phyloP scores from a whole-genome alignment of 306 rosid species.

The Abrus precatorius region DNA sequence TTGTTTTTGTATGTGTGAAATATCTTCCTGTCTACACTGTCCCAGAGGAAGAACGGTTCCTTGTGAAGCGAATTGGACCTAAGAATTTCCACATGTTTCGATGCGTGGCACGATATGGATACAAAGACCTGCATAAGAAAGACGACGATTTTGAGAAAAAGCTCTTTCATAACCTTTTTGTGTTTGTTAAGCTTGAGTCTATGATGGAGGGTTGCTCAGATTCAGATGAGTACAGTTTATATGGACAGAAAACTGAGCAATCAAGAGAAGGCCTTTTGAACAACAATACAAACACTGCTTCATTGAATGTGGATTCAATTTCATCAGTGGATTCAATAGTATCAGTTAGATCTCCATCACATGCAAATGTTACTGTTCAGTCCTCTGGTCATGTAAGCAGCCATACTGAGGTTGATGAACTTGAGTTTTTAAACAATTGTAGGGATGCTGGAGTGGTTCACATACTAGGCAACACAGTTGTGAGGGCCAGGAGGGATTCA shows the following conservation, averaged over 20 bases:
- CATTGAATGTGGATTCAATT: slow-evolving; percentile 53
- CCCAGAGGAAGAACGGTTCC: slow-evolving; percentile 92
- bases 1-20: slow-evolving; percentile 90
- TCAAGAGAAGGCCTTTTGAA: slow-evolving; percentile 55
- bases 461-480: slow-evolving; percentile 86
- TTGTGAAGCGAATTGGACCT: slow-evolving; percentile 89
- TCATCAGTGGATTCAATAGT: slow-evolving; percentile 75
- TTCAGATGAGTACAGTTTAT: slow-evolving; percentile 75
- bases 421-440: slow-evolving; percentile 73
- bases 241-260: slow-evolving; percentile 57
- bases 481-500: slow-evolving; percentile 79
- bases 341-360: slow-evolving; percentile 60
- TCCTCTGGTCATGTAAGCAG: slow-evolving; percentile 58
- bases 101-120: slow-evolving; percentile 91
- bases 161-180: slow-evolving; percentile 76
- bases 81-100: slow-evolving; percentile 91
- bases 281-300: slow-evolving; percentile 53
- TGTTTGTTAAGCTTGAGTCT: slow-evolving; percentile 76
- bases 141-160: slow-evolving; percentile 90
- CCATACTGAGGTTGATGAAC: slow-evolving; percentile 75
- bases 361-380: slow-evolving; percentile 46
- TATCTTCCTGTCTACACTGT: slow-evolving; percentile 93
- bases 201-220: slow-evolving; percentile 97
- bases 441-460: slow-evolving; percentile 95
- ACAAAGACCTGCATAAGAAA: slow-evolving; percentile 85